phyloP scores from a whole-genome alignment of 192 early-diverging fungal species.

The Haplosporangium gracile region DNA sequence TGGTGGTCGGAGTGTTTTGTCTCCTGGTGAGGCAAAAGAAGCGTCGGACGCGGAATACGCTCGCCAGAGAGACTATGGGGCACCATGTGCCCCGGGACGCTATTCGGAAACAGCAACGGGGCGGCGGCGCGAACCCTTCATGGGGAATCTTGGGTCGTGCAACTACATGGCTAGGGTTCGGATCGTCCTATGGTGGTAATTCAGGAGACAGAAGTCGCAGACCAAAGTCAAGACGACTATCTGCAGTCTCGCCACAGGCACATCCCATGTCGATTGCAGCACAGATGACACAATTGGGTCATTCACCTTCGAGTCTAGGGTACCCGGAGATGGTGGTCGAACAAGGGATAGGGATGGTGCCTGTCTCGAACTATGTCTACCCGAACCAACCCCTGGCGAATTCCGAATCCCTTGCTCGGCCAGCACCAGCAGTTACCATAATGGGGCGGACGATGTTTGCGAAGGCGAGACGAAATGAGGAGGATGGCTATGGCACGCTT shows the following conservation, averaged over 20 bases:
- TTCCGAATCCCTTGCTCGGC: neutral
- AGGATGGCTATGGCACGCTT: conserved; percentile 7
- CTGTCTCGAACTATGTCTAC: conserved; percentile 25
- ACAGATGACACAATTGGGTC: conserved; percentile 19
- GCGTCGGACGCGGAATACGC: conserved; percentile 27
- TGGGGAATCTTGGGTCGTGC: neutral
- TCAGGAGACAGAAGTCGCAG: neutral
- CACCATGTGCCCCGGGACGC: conserved; percentile 4
- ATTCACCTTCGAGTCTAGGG: conserved; percentile 12
- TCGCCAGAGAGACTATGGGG: conserved; percentile 21
- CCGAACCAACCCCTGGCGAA: conserved; percentile 26
- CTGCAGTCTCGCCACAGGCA: neutral
- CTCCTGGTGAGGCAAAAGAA: conserved; percentile 29
- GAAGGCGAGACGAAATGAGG: neutral
- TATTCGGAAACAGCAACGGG: conserved; percentile 5
- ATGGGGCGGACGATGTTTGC: neutral
- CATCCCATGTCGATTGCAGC: conserved; percentile 15
- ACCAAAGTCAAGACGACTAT: conserved; percentile 5
- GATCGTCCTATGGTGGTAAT: neutral
- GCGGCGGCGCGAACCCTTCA: neutral
- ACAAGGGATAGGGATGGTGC: conserved; percentile 16
- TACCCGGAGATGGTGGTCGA: conserved; percentile 35
- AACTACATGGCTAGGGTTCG: neutral
- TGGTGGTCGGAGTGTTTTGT: conserved; percentile 28
- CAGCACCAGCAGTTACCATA: neutral